Evolutionary conservation across 2,329 filamentous ascomycete species (phyloP).

Genomic region (Fusarium phyllophilum): DNA sequence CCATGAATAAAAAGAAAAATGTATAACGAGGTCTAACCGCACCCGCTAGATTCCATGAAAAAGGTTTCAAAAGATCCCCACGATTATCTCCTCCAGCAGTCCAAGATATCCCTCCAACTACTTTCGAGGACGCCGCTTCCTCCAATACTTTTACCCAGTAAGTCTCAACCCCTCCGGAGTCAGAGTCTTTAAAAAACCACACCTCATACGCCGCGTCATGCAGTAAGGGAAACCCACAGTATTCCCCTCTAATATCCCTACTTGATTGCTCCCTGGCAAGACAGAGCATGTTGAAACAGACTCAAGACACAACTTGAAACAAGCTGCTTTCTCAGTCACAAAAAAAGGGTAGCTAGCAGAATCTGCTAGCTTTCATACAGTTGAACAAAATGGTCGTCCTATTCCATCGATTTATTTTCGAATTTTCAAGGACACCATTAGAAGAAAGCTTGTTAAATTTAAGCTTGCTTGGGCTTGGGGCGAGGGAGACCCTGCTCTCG

Average conservation of each 20-base stretch:
- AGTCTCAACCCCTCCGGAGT: constrained; percentile 38
- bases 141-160: constrained; percentile 32
- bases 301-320: constrained; percentile 15
- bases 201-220: constrained; percentile 46
- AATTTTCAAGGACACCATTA: background rate
- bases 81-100: constrained; percentile 30
- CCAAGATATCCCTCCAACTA: background rate
- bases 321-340: constrained; percentile 8
- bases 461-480: constrained; percentile 50
- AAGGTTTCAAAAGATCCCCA: constrained; percentile 19
- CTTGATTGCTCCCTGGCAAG: constrained; percentile 19
- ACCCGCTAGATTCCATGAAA: constrained; percentile 39
- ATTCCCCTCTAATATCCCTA: constrained; percentile 37
- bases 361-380: background rate
- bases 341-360: background rate
- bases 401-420: background rate
- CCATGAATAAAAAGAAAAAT: constrained; percentile 18
- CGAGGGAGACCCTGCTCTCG: constrained; percentile 63
- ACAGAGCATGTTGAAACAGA: constrained; percentile 31
- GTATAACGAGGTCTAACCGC: constrained; percentile 33
- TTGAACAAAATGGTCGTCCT: background rate
- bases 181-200: constrained; percentile 36
- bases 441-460: constrained; percentile 1
- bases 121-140: constrained; percentile 13
- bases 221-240: constrained; percentile 34